These are phyloP conservation scores for Wickerhamomyces bovis DNA, from an alignment of 805 yeast species.

Conservation along the genomic window DNA sequence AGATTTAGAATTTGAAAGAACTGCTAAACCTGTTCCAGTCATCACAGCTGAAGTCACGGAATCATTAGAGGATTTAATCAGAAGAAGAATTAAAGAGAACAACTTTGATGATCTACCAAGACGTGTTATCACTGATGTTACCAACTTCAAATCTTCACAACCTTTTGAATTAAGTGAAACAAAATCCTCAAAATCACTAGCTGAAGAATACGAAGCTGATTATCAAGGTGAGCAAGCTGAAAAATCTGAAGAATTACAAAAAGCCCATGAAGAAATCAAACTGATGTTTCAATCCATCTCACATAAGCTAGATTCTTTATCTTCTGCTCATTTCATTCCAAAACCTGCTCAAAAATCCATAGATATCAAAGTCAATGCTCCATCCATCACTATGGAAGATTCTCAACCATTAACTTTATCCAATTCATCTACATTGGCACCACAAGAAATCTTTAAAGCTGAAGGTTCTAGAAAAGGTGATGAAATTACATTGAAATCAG, in stretches of 20 bases:
- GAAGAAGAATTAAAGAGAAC: slow-evolving; percentile 66
- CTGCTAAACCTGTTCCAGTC: slow-evolving; percentile 93
- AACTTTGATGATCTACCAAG: slow-evolving; percentile 83
- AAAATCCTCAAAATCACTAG: slow-evolving; percentile 81
- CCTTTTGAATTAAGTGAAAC: slow-evolving; percentile 69
- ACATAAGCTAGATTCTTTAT: slow-evolving; percentile 76
- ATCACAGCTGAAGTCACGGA: slow-evolving; percentile 87
- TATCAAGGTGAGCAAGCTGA: slow-evolving; percentile 46
- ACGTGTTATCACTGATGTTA: slow-evolving; percentile 59
- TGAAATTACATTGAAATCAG: slow-evolving; percentile 69
- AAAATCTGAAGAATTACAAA: slow-evolving; percentile 52
- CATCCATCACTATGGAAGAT: slow-evolving; percentile 89
- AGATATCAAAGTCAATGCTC: slow-evolving; percentile 75
- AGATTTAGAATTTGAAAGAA: slow-evolving; percentile 84
- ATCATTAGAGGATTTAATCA: slow-evolving; percentile 79
- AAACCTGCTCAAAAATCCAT: slow-evolving; percentile 77
- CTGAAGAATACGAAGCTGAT: slow-evolving; percentile 89
- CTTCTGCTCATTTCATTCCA: slow-evolving; percentile 94
- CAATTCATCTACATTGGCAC: slow-evolving; percentile 73
- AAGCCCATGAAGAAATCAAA: slow-evolving; percentile 73
- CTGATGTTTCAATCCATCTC: slow-evolving; percentile 55
- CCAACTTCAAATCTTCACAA: slow-evolving; percentile 50
- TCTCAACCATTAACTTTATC: slow-evolving; percentile 88
- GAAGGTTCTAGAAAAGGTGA: slow-evolving; percentile 40
- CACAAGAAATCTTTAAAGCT: slow-evolving; percentile 80